These are phyloP conservation scores for Leccinum incarnatum DNA, from an alignment of 768 basidiomycete species.

Conservation along the genomic window DNA sequence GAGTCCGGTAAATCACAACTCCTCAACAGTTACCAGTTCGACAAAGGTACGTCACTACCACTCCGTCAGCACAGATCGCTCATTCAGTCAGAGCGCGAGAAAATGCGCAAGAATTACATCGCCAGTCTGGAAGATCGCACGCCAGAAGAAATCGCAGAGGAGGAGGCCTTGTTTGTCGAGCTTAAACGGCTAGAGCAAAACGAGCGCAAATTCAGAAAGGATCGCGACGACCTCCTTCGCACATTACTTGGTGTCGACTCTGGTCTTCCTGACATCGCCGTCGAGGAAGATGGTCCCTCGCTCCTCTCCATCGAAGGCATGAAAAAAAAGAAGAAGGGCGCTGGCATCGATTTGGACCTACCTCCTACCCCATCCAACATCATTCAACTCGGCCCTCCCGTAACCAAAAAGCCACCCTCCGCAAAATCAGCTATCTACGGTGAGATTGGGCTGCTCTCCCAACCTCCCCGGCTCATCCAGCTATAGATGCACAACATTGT, in stretches of 20 bases:
- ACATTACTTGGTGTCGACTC: slow-evolving; percentile 85
- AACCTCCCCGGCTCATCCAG: slow-evolving; percentile 14
- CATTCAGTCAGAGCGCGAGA: slow-evolving; percentile 66
- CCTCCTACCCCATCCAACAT: slow-evolving; percentile 36
- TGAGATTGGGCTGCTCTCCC: slow-evolving; percentile 25
- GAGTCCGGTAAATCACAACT: slow-evolving; percentile 66
- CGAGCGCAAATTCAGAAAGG: slow-evolving; percentile 82
- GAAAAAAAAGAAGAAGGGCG: slow-evolving; percentile 54
- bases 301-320: slow-evolving; percentile 44
- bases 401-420: slow-evolving; percentile 39
- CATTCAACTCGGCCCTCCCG: slow-evolving; percentile 37
- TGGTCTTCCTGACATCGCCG: slow-evolving; percentile 70
- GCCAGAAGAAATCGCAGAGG: slow-evolving; percentile 86
- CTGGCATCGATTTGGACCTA: slow-evolving; percentile 31
- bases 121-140: slow-evolving; percentile 86
- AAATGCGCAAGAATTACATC: slow-evolving; percentile 85
- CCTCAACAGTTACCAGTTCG: slow-evolving; percentile 75
- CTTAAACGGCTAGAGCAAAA: slow-evolving; percentile 94
- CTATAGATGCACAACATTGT: slow-evolving; percentile 64
- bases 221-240: slow-evolving; percentile 83
- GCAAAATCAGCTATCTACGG: slow-evolving; percentile 61
- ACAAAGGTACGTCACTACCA: slow-evolving; percentile 59
- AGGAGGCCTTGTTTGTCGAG: slow-evolving; percentile 92
- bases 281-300: slow-evolving; percentile 57
- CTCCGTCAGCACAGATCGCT: background rate